phyloP scores from a whole-genome alignment of 1,284 basidiomycete species.

The Cutaneotrichosporon sp. region DNA sequence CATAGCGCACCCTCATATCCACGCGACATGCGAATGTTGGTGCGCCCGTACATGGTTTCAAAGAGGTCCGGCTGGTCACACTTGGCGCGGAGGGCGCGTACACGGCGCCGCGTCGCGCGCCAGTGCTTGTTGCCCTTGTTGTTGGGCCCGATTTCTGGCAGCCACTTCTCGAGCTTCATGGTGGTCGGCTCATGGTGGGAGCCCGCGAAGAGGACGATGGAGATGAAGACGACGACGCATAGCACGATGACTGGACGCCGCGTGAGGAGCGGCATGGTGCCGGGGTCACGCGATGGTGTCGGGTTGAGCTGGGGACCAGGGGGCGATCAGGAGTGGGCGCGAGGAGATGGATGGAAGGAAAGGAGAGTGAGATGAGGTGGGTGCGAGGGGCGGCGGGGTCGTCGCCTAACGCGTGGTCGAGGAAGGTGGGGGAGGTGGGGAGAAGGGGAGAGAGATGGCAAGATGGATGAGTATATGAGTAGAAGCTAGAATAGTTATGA shows the following conservation, averaged over 20 bases:
- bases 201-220: conserved; percentile 11
- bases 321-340: neutral
- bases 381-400: neutral
- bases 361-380: neutral
- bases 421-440: neutral
- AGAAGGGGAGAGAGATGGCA: neutral
- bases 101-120: neutral
- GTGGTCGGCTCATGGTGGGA: conserved; percentile 6
- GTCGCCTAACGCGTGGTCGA: neutral
- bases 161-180: conserved; percentile 6
- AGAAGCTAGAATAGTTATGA: neutral
- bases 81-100: neutral
- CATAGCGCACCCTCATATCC: conserved; percentile 48
- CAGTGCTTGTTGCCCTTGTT: neutral
- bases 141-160: neutral
- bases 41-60: conserved; percentile 40
- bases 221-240: conserved; percentile 13
- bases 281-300: neutral
- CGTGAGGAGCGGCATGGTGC: neutral
- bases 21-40: conserved; percentile 42
- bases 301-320: neutral
- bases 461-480: too few relatives aligned
- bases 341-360: neutral
- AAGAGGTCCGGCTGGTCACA: conserved; percentile 35
- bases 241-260: conserved; percentile 21